Evolutionary conservation across 106 monocot species (phyloP).

Genomic region (Phalaenopsis equestris): DNA sequence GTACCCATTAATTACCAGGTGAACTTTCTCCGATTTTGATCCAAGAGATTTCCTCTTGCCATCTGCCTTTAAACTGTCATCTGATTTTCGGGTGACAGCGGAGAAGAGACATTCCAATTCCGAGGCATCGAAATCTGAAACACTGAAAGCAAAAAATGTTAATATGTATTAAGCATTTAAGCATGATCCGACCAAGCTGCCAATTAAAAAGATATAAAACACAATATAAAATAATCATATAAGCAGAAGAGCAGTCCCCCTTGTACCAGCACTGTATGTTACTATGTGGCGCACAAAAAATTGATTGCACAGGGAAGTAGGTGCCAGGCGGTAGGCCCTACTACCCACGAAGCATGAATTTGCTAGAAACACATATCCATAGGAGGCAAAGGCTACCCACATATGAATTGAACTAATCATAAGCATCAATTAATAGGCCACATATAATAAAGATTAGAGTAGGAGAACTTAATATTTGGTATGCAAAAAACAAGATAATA

Average conservation of each 20-base stretch:
- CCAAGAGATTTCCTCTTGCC: conserved; percentile 89
- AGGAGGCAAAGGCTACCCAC: not conserved
- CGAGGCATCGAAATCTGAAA: conserved; percentile 86
- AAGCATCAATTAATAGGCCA: not conserved
- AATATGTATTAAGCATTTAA: not conserved
- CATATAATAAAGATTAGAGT: not conserved
- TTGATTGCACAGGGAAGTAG: not conserved
- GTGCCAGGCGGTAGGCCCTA: not conserved
- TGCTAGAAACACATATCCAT: not conserved
- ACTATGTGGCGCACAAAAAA: not conserved
- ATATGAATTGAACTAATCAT: not conserved
- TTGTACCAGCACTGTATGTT: not conserved
- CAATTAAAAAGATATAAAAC: not conserved
- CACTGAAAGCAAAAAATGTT: conserved; percentile 31
- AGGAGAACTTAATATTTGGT: not conserved
- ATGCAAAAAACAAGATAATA: not conserved
- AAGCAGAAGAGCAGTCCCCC: not conserved
- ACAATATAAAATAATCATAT: not conserved
- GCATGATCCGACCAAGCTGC: not conserved
- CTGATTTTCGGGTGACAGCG: conserved; percentile 67
- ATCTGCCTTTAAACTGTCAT: conserved; percentile 60
- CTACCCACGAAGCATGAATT: not conserved
- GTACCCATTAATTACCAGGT: conserved; percentile 53
- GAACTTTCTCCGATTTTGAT: conserved; percentile 90
- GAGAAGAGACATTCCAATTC: conserved; percentile 93